Evolutionary conservation across 129 eudicot species (phyloP), one percentile per base, ranked within the genome.

Genomic region (Mikania micrantha): DNA sequence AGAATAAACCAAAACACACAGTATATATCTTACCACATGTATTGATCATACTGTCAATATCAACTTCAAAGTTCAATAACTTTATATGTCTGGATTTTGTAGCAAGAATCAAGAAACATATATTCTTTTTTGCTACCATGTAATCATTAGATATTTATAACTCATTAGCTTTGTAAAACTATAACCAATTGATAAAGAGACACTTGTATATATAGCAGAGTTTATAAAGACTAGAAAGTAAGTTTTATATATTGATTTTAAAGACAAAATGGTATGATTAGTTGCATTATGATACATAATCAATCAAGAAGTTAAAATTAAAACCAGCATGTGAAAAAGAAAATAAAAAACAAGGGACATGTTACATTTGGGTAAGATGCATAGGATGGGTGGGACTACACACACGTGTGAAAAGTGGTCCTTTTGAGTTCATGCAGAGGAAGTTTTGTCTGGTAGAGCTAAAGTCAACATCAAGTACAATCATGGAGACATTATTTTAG

Each of bases 401-500:
- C 74, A 66, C 88, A 82, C 88, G 88, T 84, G 88, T 75, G 85
- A 16, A 15, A 45, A 24, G 78, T 86, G 91, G 88, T 83, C 90
- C 85, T 67, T 48, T 60, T 22, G 69, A 77, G 77, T 71, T 60
- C 74, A 74, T 58, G 79, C 69, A 75, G 74, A 75, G 84, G 79
- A 60, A 69, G 69, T 48, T 66, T 73, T 70, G 73, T 76, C 73
- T 79, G 71, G 78, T 63, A 32, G 64, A 67, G 83, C 77, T 72
- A 64, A 77, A 81, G 85, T 86, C 81, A 88, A 78, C 86, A 82
- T 82, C 87, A 75, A 1, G 9, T 24, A 27, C 82, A 90, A 86
- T 90, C 91, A 86, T 90, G 57, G 67, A 84, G 71, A 64, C 81
- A 90, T 90, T 90, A 90, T 90, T 84, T 16, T 47, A 67, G 48